phyloP scores from a whole-genome alignment of 2,329 filamentous ascomycete genomes.

The Fulvia fulva region DNA sequence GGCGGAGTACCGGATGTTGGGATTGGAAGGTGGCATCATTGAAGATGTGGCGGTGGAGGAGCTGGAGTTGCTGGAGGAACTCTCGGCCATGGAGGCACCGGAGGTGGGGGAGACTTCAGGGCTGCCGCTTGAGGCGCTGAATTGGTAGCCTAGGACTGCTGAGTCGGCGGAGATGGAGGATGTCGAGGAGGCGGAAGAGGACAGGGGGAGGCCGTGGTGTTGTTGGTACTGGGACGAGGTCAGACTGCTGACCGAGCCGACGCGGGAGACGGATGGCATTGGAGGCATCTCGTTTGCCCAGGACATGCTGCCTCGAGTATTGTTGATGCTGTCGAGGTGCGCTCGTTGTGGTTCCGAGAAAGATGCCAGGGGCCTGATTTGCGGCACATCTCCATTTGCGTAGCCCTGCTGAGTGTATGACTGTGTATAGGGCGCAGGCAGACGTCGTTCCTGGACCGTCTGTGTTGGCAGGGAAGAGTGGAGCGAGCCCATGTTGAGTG shows the following conservation, averaged over 20 bases:
- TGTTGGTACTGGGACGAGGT: background rate
- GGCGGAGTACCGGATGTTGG: conserved; percentile 12
- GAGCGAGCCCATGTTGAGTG: conserved; percentile 33
- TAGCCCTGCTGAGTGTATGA: conserved; percentile 17
- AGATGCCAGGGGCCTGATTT: conserved; percentile 25
- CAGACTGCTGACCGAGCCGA: conserved; percentile 10
- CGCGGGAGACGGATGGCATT: conserved; percentile 9
- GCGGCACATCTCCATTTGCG: conserved; percentile 19
- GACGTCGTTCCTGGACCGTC: conserved; percentile 30
- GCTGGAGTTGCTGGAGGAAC: conserved; percentile 19
- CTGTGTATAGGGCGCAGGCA: conserved; percentile 29
- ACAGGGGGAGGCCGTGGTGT: conserved; percentile 4
- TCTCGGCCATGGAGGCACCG: conserved; percentile 17
- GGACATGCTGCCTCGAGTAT: conserved; percentile 29
- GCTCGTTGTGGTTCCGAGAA: conserved; percentile 22
- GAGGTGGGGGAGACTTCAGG: conserved; percentile 25
- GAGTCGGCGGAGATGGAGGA: conserved; percentile 15
- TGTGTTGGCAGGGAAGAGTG: conserved; percentile 33
- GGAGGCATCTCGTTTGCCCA: conserved; percentile 22
- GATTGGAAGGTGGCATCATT: conserved; percentile 24
- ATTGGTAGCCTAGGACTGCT: conserved; percentile 28
- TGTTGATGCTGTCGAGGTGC: conserved; percentile 29
- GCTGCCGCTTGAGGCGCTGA: conserved; percentile 22
- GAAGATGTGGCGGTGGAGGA: conserved; percentile 14
- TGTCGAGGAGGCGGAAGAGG: conserved; percentile 6